phyloP scores from a whole-genome alignment of 129 eudicot species.

The Helichrysum umbraculigerum region DNA sequence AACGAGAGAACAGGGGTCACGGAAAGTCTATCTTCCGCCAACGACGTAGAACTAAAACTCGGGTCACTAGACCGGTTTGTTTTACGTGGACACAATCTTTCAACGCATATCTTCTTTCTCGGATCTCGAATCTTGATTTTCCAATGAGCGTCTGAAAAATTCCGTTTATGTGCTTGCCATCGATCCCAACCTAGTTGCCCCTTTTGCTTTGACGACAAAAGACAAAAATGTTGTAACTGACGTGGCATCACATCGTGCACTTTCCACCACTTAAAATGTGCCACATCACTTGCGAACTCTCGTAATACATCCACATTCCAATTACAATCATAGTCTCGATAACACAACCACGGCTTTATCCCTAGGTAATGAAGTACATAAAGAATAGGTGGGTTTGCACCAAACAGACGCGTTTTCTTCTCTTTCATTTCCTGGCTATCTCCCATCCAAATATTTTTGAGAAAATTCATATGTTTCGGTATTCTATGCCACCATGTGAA shows the following conservation, averaged over 20 bases:
- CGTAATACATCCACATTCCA: conserved; percentile 55
- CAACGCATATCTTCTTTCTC: conserved; percentile 46
- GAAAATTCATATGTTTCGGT: conserved; percentile 60
- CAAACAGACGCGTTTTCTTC: conserved; percentile 47
- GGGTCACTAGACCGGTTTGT: conserved; percentile 24
- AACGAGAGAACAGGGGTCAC: no score
- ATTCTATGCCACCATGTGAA: conserved; percentile 26
- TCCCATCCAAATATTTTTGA: conserved; percentile 55
- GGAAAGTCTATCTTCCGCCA: no score
- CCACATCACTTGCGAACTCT: conserved; percentile 64
- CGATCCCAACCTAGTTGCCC: conserved; percentile 53
- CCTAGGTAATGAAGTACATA: conserved; percentile 64
- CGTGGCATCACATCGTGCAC: conserved; percentile 65
- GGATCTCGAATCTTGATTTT: conserved; percentile 50
- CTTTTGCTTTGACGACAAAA: conserved; percentile 55
- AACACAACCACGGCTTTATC: conserved; percentile 67
- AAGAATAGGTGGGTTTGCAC: conserved; percentile 54
- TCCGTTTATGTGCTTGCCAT: conserved; percentile 51
- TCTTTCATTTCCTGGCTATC: conserved; percentile 50
- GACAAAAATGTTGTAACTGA: conserved; percentile 50
- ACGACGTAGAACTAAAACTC: not conserved
- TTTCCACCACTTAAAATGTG: conserved; percentile 64
- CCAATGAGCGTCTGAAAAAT: conserved; percentile 61
- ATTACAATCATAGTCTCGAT: conserved; percentile 66
- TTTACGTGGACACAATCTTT: conserved; percentile 51